Conservation (phyloP, 2,329 filamentous ascomycete genomes). For the Fusarium torulosum region DNA sequence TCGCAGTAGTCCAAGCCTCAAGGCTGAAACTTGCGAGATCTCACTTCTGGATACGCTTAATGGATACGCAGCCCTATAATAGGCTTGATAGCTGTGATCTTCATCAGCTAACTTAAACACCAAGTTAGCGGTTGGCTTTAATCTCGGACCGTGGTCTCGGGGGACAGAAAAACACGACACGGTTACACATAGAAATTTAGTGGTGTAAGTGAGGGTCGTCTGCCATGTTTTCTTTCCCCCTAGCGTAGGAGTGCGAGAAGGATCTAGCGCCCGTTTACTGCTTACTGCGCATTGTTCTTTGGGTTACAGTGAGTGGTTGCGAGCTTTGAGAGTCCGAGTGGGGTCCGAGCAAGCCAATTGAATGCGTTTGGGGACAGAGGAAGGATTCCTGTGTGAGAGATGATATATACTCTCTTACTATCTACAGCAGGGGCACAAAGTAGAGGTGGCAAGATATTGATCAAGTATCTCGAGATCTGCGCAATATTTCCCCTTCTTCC, state of each 20-base stretch:
- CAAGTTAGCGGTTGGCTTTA: not conserved
- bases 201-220: too few species aligned
- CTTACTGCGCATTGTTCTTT: not conserved
- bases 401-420: not conserved
- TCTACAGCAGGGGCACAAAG: not conserved
- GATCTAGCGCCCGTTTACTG: too few species aligned
- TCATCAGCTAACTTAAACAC: too few species aligned
- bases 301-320: not conserved
- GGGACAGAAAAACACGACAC: too few species aligned
- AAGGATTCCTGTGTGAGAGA: not conserved
- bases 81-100: too few species aligned
- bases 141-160: conserved; percentile 37
- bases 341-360: conserved; percentile 43
- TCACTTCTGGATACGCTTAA: not conserved
- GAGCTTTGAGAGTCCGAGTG: conserved; percentile 26
- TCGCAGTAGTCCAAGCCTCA: not conserved
- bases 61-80: too few species aligned
- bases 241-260: too few species aligned
- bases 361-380: not conserved
- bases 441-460: not conserved
- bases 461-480: not conserved
- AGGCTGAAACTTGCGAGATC: not conserved
- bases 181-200: too few species aligned
- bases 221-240: too few species aligned
- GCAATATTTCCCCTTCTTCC: not conserved